Conservation (phyloP, 2,329 filamentous ascomycete species). For the Plectosphaerella plurivora region DNA sequence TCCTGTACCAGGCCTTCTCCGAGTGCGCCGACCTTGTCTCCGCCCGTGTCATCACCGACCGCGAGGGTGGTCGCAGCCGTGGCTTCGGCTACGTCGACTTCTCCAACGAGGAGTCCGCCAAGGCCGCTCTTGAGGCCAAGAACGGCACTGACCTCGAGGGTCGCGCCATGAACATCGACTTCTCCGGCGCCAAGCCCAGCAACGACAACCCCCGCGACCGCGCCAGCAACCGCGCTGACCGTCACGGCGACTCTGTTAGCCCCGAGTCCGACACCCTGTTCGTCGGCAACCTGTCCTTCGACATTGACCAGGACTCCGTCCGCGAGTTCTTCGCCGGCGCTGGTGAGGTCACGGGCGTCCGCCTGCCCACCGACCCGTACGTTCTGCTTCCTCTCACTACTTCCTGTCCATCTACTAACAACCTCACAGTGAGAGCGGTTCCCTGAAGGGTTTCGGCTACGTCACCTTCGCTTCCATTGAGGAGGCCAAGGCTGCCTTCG, state of each 20-base stretch:
- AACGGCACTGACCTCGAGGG: conserved; percentile 70
- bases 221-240: conserved; percentile 58
- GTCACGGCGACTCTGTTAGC: conserved; percentile 76
- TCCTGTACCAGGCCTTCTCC: conserved; percentile 77
- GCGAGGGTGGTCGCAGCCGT: conserved; percentile 75
- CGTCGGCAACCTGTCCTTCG: conserved; percentile 86
- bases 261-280: conserved; percentile 83
- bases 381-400: conserved; percentile 19
- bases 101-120: conserved; percentile 59
- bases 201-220: conserved; percentile 48
- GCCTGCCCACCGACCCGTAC: conserved; percentile 80
- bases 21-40: conserved; percentile 67
- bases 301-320: conserved; percentile 72
- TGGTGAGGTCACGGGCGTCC: conserved; percentile 70
- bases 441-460: conserved; percentile 90
- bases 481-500: conserved; percentile 73
- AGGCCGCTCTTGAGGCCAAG: conserved; percentile 70
- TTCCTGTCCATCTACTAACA: conserved; percentile 16
- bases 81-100: conserved; percentile 95
- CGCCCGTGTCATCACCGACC: conserved; percentile 80
- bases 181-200: conserved; percentile 62
- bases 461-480: conserved; percentile 78
- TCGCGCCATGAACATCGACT: conserved; percentile 74
- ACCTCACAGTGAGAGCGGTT: conserved; percentile 62
- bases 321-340: conserved; percentile 69